phyloP scores from a whole-genome alignment of 805 yeast species.

The Saturnispora zaruensis region DNA sequence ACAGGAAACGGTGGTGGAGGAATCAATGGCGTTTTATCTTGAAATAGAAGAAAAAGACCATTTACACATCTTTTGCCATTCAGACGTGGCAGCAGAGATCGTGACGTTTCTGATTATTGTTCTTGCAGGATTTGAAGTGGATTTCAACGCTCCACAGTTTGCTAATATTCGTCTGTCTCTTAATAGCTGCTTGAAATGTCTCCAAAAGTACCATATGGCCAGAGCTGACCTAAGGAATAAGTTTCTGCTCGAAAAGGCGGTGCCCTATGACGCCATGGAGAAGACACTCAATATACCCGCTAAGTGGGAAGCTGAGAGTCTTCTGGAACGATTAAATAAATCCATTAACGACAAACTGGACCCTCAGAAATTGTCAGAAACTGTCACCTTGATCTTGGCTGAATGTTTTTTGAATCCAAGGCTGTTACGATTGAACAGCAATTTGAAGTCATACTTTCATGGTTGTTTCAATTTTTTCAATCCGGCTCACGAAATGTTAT shows the following conservation, averaged over 20 bases:
- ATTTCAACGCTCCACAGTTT: slow-evolving; percentile 28
- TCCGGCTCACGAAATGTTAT: slow-evolving; percentile 8
- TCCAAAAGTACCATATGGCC: slow-evolving; percentile 43
- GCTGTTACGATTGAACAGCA: slow-evolving; percentile 33
- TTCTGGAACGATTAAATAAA: slow-evolving; percentile 13
- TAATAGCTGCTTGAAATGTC: slow-evolving; percentile 45
- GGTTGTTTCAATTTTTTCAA: slow-evolving; percentile 26
- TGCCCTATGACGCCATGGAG: slow-evolving; percentile 19
- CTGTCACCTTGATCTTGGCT: slow-evolving; percentile 28
- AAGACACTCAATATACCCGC: slow-evolving; percentile 19
- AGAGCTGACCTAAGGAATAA: slow-evolving; percentile 43
- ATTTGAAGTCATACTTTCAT: slow-evolving; percentile 32
- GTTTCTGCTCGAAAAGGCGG: slow-evolving; percentile 41
- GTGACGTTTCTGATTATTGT: slow-evolving; percentile 12
- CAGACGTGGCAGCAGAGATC: slow-evolving; percentile 8
- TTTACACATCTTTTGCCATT: slow-evolving; percentile 22
- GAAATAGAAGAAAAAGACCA: slow-evolving; percentile 28
- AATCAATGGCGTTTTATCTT: slow-evolving; percentile 25
- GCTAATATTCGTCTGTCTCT: slow-evolving; percentile 26
- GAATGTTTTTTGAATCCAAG: slow-evolving; percentile 49
- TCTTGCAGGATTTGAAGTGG: slow-evolving; percentile 14
- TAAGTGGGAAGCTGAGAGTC: slow-evolving; percentile 22
- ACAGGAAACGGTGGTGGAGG: slow-evolving; percentile 29
- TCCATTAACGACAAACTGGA: slow-evolving; percentile 19
- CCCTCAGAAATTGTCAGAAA: slow-evolving; percentile 8